Base-by-base conservation (phyloP, 495 filamentous ascomycete genomes). In the Talaromyces thailandensis region DNA sequence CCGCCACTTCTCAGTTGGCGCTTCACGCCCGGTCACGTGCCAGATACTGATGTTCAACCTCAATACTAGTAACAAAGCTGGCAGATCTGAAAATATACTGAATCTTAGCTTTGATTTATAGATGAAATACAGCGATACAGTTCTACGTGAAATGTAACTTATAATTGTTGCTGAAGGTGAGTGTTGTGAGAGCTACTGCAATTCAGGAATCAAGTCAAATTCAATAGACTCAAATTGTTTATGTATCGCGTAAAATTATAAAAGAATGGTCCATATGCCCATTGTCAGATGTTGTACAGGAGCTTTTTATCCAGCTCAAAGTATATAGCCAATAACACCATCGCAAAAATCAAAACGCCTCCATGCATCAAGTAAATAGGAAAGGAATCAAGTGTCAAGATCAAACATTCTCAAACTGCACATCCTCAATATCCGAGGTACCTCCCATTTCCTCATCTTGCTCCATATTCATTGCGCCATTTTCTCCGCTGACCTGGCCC, bases 391-490 rank as follows among this genome's bases (percentile, higher is more conserved):
- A 21, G 37, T 37, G n/a, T 18, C 18, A 57, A 25, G 6, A 53
- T 68, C 67, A 70, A 40, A 83, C 84, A 71, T 92, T 89, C 69
- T 92, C 89, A 79, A 93, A 91, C 69, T 90, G 84, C 25, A 85
- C 71, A 59, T 89, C 83, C 29, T 89, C 88, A n/a, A 88, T 84
- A 64, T 87, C 88, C 32, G 76, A 76, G 14, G 75, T 77, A 53
- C 82, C 81, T 14, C 70, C 77, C 7, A 25, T 69, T 28, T 79
- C 78, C 57, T 82, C 79, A 32, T 73, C 72, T 58, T 69, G 70
- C 53, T 74, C 74, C 12, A 72, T 73, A 2, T 66, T 63, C 11
- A 76, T 79, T 1, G 81, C 81, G 6, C 81, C 72, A 28, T 73
- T 67, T 65, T 84, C 81, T 61, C 75, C 75, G 60, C 81, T 80